A percentile compares a stretch with the other conserved stretches of the same genome.
These are phyloP conservation scores for Globisporangium spiculum DNA, from an alignment of 352 stramenopile species.

Conservation along the genomic window DNA sequence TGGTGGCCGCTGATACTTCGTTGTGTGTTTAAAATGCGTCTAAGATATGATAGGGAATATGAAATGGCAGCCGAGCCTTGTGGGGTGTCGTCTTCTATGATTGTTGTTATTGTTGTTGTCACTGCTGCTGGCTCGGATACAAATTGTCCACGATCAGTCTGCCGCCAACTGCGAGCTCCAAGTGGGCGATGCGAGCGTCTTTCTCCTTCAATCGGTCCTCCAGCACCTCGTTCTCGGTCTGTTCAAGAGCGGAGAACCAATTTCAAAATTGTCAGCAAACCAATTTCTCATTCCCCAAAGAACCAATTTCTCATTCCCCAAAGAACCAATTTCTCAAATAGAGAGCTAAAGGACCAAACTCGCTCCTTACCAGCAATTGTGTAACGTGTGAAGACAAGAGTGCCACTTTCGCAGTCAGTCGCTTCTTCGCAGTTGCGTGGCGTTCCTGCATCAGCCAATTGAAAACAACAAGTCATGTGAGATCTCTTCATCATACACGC, in stretches of 20 bases:
- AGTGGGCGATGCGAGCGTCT: constrained; percentile 43
- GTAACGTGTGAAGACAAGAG: constrained; percentile 28
- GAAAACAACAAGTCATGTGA: neutral
- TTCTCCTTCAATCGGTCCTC: constrained; percentile 30
- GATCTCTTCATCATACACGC: too few relatives aligned
- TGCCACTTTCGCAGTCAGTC: constrained; percentile 31
- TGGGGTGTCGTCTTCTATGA: neutral
- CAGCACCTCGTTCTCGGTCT: constrained; percentile 48
- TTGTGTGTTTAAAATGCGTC: constrained; percentile 16
- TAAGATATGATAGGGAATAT: constrained; percentile 5
- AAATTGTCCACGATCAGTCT: constrained; percentile 35
- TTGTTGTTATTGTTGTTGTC: neutral
- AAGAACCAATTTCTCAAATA: constrained; percentile 1
- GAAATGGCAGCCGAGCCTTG: neutral
- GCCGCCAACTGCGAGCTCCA: constrained; percentile 48
- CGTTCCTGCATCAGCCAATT: constrained; percentile 24
- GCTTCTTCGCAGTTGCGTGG: constrained; percentile 37
- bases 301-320: constrained; percentile 2
- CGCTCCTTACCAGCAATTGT: constrained; percentile 30
- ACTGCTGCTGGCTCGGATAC: neutral
- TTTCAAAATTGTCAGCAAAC: neutral
- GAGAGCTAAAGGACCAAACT: neutral
- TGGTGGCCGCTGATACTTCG: neutral
- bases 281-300: neutral
- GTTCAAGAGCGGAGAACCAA: neutral